phyloP scores from a whole-genome alignment of 2,329 filamentous ascomycete genomes.

The Trichoderma sp. region DNA sequence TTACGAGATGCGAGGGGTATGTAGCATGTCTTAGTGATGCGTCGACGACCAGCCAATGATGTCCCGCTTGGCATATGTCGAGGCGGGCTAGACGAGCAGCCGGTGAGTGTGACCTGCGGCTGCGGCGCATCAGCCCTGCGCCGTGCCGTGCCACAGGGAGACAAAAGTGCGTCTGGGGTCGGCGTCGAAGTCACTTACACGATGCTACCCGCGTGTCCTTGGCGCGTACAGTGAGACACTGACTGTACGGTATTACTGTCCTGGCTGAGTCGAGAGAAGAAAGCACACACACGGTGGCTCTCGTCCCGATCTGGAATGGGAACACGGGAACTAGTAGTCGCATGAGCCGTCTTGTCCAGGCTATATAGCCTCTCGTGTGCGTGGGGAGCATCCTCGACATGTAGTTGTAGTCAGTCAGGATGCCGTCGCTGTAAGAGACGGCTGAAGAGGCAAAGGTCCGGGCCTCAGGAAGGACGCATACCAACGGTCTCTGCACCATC shows the following conservation, averaged over 20 bases:
- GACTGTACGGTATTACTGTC: background rate
- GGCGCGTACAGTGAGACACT: background rate
- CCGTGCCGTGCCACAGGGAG: background rate
- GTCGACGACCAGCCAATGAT: background rate
- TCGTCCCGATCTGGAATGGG: background rate
- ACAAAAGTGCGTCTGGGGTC: background rate
- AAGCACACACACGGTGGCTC: background rate
- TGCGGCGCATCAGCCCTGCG: constrained; percentile 10
- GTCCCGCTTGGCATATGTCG: background rate
- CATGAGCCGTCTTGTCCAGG: background rate
- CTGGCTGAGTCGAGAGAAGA: background rate
- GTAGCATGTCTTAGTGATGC: background rate
- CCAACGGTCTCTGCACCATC: no score
- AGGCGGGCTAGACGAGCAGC: background rate
- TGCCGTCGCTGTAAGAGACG: background rate
- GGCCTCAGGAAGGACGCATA: background rate
- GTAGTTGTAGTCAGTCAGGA: background rate
- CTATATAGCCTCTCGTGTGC: background rate
- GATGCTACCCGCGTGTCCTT: background rate
- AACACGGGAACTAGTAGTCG: background rate
- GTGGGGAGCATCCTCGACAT: background rate
- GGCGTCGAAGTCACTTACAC: background rate
- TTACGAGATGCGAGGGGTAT: background rate
- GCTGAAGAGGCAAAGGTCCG: background rate
- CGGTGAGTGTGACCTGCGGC: background rate